Percentiles rank a stretch among this genome's conserved stretches.
Evolutionary conservation across 2,329 filamentous ascomycete genomes (phyloP).

Genomic region (Raffaelea ambrosiae): DNA sequence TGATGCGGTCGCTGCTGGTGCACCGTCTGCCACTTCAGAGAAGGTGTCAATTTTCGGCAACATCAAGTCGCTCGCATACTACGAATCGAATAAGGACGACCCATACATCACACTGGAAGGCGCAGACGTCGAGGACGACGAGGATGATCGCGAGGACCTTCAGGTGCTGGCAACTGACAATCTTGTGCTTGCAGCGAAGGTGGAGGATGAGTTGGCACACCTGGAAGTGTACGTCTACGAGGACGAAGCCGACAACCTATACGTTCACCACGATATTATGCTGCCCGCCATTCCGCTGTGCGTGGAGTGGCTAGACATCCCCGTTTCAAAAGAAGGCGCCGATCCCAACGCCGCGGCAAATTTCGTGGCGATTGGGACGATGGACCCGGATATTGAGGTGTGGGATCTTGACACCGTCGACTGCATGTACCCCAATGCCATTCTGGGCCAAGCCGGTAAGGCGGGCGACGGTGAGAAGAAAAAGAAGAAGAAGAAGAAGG

Average conservation of each 20-base stretch:
- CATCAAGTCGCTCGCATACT: constrained; percentile 85
- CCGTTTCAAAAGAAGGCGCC: constrained; percentile 62
- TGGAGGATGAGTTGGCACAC: constrained; percentile 95
- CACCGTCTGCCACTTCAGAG: constrained; percentile 40
- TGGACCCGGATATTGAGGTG: constrained; percentile 97
- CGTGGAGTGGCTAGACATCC: constrained; percentile 89
- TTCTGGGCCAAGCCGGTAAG: constrained; percentile 66
- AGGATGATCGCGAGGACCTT: constrained; percentile 87
- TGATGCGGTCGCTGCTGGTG: constrained; percentile 48
- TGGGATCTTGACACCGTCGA: constrained; percentile 97
- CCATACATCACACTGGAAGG: constrained; percentile 89
- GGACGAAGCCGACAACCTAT: constrained; percentile 89
- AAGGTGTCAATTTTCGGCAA: constrained; percentile 84
- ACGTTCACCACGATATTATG: constrained; percentile 99
- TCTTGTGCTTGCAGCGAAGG: constrained; percentile 80
- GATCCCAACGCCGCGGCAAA: constrained; percentile 66
- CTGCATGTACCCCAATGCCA: constrained; percentile 96
- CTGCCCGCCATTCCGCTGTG: constrained; percentile 91
- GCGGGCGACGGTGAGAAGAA: constrained; percentile 26
- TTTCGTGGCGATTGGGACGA: constrained; percentile 90
- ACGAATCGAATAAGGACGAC: constrained; percentile 88
- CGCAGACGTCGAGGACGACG: constrained; percentile 55
- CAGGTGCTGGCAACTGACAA: constrained; percentile 93
- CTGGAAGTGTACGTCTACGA: constrained; percentile 97
- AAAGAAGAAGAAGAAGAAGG: constrained; percentile 79